A percentile compares a stretch with the other conserved stretches of the same genome.
Evolutionary conservation across 345 rosid genomes (phyloP).

Genomic region (Punica granatum): DNA sequence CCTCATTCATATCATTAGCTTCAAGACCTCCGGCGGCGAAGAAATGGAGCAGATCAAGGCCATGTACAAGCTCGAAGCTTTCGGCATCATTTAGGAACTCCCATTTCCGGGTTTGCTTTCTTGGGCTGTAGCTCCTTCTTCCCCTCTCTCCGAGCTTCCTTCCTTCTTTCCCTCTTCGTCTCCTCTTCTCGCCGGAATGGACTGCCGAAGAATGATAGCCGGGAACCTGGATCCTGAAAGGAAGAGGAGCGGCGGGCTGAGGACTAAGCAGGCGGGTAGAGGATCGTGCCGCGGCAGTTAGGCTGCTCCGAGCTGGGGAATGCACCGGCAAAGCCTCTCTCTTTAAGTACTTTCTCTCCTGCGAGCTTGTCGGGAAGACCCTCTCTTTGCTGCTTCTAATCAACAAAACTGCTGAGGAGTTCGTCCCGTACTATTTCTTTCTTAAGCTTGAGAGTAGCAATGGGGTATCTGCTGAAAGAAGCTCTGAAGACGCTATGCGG

Average conservation of each 20-base stretch:
- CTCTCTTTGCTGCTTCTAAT: background rate
- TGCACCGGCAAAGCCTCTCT: slow-evolving; percentile 1
- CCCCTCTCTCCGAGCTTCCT: background rate
- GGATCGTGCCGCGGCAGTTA: slow-evolving; percentile 55
- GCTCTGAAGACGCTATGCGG: slow-evolving; percentile 73
- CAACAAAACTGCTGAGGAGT: background rate
- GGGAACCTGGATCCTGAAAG: slow-evolving; percentile 45
- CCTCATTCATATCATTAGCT: too few relatives aligned
- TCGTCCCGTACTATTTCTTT: background rate
- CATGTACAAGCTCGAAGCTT: slow-evolving; percentile 23
- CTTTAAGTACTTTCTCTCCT: background rate
- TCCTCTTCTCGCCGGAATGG: slow-evolving; percentile 19
- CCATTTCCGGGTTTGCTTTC: background rate
- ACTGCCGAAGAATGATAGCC: slow-evolving; percentile 22
- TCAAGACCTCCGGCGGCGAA: background rate
- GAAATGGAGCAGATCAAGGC: slow-evolving; percentile 22
- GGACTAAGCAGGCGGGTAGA: slow-evolving; percentile 49
- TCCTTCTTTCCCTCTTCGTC: background rate
- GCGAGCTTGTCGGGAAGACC: background rate
- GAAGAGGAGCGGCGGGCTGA: slow-evolving; percentile 41
- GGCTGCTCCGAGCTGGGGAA: background rate
- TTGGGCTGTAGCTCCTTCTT: background rate
- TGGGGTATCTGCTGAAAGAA: slow-evolving; percentile 75
- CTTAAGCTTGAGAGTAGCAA: slow-evolving; percentile 12
- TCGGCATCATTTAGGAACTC: slow-evolving; percentile 16